Percentiles rank a stretch among this genome's conserved stretches.
phyloP scores from a whole-genome alignment of 2,329 filamentous ascomycete species.

The Colletotrichum horii region DNA sequence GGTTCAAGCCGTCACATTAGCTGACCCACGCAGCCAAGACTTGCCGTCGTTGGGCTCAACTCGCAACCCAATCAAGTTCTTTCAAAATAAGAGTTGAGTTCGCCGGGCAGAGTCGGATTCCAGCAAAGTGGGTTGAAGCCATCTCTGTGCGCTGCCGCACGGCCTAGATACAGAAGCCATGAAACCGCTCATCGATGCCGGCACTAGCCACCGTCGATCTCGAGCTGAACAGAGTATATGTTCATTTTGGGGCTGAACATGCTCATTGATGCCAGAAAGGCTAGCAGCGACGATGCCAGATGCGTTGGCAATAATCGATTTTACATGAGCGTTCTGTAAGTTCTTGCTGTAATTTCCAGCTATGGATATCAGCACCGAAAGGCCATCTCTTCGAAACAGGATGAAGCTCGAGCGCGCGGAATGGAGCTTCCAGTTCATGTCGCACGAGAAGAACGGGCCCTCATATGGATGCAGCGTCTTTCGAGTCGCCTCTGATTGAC shows the following conservation, averaged over 20 bases:
- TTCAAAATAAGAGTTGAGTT: not conserved
- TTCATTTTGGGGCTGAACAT: not conserved
- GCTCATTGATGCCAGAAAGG: not conserved
- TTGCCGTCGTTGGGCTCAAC: not conserved
- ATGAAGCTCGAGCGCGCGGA: not conserved
- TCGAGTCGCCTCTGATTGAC: not conserved
- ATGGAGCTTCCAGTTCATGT: not conserved
- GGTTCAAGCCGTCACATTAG: not conserved
- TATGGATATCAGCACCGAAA: not conserved
- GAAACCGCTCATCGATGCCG: conserved; percentile 4
- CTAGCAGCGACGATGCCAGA: not conserved
- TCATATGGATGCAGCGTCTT: not conserved
- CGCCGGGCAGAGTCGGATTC: not conserved
- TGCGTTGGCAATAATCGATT: not conserved
- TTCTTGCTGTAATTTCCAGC: not conserved
- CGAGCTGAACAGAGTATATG: not conserved
- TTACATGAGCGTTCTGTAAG: not conserved
- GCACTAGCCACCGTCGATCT: not conserved
- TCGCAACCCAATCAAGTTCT: not conserved
- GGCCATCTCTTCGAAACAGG: not conserved
- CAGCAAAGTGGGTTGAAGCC: not conserved
- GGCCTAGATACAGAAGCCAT: not conserved
- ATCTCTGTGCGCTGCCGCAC: conserved; percentile 17
- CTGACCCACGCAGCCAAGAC: not conserved
- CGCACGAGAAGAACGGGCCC: not conserved